Percentiles rank a stretch among this genome's conserved stretches.
phyloP scores from a whole-genome alignment of 495 filamentous ascomycete genomes.

The Viridothelium virens region DNA sequence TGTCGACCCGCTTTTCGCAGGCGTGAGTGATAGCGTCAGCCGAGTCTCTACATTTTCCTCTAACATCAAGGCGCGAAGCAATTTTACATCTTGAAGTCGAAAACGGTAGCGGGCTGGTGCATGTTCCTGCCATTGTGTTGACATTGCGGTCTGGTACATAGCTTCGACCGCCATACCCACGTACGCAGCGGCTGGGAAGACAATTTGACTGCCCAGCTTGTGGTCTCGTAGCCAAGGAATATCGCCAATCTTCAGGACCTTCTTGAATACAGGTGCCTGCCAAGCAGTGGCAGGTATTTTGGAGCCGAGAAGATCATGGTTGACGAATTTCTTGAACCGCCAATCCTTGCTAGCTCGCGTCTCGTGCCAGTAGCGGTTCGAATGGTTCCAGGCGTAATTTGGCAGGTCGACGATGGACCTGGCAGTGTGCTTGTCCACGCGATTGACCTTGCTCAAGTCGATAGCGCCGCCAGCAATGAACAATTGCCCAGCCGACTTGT shows the following conservation, averaged over 20 bases:
- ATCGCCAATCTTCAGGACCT: slow-evolving; percentile 15
- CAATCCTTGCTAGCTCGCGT: slow-evolving; percentile 40
- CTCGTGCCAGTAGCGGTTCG: slow-evolving; percentile 11
- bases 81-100: no score
- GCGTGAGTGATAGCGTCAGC: no score
- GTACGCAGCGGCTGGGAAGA: slow-evolving; percentile 41
- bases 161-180: slow-evolving; percentile 40
- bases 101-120: no score
- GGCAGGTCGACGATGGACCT: not conserved
- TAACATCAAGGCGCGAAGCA: no score
- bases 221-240: slow-evolving; percentile 42
- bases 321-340: slow-evolving; percentile 31
- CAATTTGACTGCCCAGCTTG: slow-evolving; percentile 32
- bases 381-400: slow-evolving; percentile 7
- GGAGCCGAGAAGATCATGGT: slow-evolving; percentile 41
- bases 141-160: not conserved
- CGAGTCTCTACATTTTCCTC: no score
- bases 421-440: not conserved
- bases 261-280: no score
- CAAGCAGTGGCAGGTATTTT: no score
- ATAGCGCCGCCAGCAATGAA: not conserved
- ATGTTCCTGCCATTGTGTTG: no score
- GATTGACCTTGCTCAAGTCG: not conserved
- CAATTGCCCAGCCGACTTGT: not conserved
- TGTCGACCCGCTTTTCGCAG: no score